Base-by-base conservation (phyloP, 1,139 yeast genomes). In the Saccharomyces hybrid region DNA sequence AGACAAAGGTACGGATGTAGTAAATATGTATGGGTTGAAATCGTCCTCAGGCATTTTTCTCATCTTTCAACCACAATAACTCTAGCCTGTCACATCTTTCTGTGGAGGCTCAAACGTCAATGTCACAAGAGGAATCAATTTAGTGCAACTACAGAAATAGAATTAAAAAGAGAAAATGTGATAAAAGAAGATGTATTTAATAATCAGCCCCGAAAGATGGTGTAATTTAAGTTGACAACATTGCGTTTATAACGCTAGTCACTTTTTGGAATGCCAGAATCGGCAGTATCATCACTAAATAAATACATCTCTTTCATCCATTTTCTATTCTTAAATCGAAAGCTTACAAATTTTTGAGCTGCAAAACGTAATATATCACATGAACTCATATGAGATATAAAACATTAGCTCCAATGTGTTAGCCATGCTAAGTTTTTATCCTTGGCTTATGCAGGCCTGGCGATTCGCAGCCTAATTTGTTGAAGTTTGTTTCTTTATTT, bases 181-280 rank as follows among this genome's bases (percentile, higher is more conserved):
- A 38, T 16, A 16, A 38, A 38, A 20, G 4, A 5, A 38, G 42
- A 14, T 38, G 42, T 16, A 38, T 8, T 38, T 5, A 38, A 38
- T 38, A 16, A 63, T 69, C 72, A 69, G 72, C 61, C 72, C 72
- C 72, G 72, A 69, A 69, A 69, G 72, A 69, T 69, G 72, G 72
- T 67, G 61, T 63, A 65, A 61, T 61, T 61, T 59, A 63, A 67
- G 71, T 67, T 65, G 67, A 69, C 72, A 65, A 58, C 72, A 69
- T 67, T 57, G 72, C 69, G 11, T 20, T 20, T 20, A 52, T 52
- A 47, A 53, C 52, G 69, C 71, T 69, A 68, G 72, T 65, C 71
- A 69, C 71, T 65, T 60, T 61, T 57, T 56, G 48, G 60, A 60
- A 63, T 66, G 68, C 59, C 64, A 47, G 52, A 61, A 58, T 57